Evolutionary conservation across 208 protist species (phyloP), one percentile per base, ranked within the genome.

Genomic region (Crithidia mellificae): DNA sequence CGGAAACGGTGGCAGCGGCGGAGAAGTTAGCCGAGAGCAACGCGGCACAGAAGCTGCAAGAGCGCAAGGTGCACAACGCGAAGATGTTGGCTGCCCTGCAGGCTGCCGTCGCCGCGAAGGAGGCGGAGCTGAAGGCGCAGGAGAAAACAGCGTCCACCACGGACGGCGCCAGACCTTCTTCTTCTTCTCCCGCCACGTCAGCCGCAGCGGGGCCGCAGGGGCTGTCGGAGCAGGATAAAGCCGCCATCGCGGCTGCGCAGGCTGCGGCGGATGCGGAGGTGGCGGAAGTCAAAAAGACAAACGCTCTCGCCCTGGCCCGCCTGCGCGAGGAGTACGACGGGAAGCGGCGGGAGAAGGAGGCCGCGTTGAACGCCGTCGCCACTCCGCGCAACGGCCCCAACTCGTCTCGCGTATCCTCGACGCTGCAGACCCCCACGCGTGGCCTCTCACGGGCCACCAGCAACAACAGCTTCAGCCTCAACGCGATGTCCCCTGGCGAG

Each of bases 51-150:
- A 78, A 76, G 38, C 9, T 51, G 51, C 19, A 63, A 53, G 46
- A 54, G 52, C 51, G 54, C 2, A 49, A 39, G 9, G 43, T n/a
- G 29, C 56, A 72, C 44, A 57, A 65, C 52, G 57, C 22, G 19
- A 27, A 57, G 14, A 68, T 76, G 62, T 51, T 80, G 11, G 68
- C 58, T 24, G 58, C 50, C 1, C 36, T 73, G 34, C 49, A 75
- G 38, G 58, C 39, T 15, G 47, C 61, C 14, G 46, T 80, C 22
- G 74, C 22, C 17, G 3, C 68, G 44, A 68, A 63, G 54, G 17
- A 64, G 50, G 57, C 62, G 34, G 59, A 69, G 27, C 51, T 80
- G 24, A 8, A 9, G 14, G 47, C n/a, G 51, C 47, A 68, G 27
- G 51, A 73, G 41, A 67, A 70, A 22, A n/a, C n/a, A n/a, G n/a